Percentiles rank a stretch among this genome's conserved stretches.
Evolutionary conservation across 164 flowering plant species (phyloP).

Genomic region (Nymphaea thermarum): DNA sequence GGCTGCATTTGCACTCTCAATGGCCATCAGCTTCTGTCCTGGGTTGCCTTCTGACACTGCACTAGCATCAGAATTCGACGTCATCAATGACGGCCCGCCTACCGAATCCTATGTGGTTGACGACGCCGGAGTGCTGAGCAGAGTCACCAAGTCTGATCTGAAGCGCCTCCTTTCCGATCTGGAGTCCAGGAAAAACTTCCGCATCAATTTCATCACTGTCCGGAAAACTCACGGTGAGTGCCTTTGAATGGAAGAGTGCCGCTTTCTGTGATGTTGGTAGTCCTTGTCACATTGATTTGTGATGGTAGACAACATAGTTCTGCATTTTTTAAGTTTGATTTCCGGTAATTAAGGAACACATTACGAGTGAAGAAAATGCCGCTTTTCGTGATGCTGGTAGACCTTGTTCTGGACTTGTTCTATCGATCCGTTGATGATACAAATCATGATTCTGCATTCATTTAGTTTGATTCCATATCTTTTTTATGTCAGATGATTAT

Average conservation of each 20-base stretch:
- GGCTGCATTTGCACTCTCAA: conserved; percentile 74
- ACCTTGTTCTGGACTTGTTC: no score
- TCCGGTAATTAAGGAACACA: neutral
- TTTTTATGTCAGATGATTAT: no score
- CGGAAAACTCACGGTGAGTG: conserved; percentile 89
- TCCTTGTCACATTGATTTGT: neutral
- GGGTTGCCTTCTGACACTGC: conserved; percentile 28
- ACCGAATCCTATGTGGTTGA: conserved; percentile 70
- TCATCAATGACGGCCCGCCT: conserved; percentile 72
- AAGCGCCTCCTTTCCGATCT: conserved; percentile 70
- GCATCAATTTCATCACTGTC: conserved; percentile 69
- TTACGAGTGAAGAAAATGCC: no score
- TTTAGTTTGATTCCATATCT: no score
- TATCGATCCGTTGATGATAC: no score
- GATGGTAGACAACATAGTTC: neutral
- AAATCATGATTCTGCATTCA: no score
- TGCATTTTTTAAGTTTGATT: neutral
- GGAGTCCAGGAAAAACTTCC: conserved; percentile 78
- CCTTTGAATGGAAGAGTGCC: neutral
- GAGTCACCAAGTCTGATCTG: conserved; percentile 78
- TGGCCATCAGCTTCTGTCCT: conserved; percentile 64
- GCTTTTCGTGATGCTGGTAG: no score
- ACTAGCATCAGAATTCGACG: conserved; percentile 81
- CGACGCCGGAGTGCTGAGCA: conserved; percentile 92
- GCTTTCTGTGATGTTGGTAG: neutral